Conservation (phyloP, 1,139 yeast species). For the Debaryomyces subglobosus region DNA sequence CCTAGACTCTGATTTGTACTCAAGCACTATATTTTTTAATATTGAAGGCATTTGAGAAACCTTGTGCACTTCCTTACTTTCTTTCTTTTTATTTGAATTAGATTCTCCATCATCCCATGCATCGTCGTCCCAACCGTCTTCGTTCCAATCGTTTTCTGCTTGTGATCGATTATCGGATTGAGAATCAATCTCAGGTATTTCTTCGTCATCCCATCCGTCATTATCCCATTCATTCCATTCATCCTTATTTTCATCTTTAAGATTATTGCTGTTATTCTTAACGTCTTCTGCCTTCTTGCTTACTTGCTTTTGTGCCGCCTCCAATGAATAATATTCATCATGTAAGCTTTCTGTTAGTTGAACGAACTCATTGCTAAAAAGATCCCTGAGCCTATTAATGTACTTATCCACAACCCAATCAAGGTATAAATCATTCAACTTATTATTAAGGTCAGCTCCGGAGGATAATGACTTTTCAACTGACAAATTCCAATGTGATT, state of each 20-base stretch:
- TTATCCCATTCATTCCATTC: constrained; percentile 12
- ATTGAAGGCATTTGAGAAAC: constrained; percentile 26
- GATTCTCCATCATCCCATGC: constrained; percentile 10
- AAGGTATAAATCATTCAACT: constrained; percentile 30
- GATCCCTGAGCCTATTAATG: constrained; percentile 26
- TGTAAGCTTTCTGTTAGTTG: constrained; percentile 11
- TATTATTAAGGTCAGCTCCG: constrained; percentile 20
- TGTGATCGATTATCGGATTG: background rate
- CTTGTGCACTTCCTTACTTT: constrained; percentile 4
- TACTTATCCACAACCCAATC: constrained; percentile 36
- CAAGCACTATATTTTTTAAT: constrained; percentile 25
- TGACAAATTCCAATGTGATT: constrained; percentile 35
- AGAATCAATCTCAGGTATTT: background rate
- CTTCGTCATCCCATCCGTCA: constrained; percentile 12
- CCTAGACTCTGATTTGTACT: constrained; percentile 18
- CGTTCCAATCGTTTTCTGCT: constrained; percentile 15
- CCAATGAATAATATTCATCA: constrained; percentile 13
- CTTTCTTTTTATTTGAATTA: constrained; percentile 21
- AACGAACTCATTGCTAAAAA: constrained; percentile 17
- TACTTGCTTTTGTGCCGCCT: constrained; percentile 14
- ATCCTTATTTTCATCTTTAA: constrained; percentile 12
- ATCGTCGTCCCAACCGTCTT: constrained; percentile 15
- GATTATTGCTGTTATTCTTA: background rate
- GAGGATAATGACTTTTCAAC: constrained; percentile 22
- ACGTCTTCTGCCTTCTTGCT: constrained; percentile 13